These are phyloP conservation scores for Leccinum disarticulatum DNA, from an alignment of 768 basidiomycete genomes.

Conservation along the genomic window DNA sequence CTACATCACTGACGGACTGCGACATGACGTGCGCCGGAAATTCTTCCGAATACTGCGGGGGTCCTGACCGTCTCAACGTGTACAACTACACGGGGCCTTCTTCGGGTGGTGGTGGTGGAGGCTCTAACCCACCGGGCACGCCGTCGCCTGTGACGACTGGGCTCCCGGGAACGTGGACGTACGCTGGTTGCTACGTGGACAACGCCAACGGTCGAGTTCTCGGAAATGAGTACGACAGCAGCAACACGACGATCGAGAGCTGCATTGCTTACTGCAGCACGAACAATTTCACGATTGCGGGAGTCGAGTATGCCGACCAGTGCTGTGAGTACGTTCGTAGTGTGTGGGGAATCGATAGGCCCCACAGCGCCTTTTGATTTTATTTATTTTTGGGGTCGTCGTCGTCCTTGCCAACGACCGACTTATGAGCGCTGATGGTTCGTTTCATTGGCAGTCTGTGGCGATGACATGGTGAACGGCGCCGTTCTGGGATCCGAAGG, in stretches of 20 bases:
- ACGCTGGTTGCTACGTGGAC: slow-evolving; percentile 72
- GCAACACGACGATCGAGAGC: slow-evolving; percentile 51
- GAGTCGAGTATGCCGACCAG: slow-evolving; percentile 58
- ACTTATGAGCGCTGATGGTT: slow-evolving; percentile 7
- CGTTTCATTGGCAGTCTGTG: slow-evolving; percentile 57
- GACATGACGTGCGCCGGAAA: slow-evolving; percentile 32
- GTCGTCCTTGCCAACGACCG: not conserved
- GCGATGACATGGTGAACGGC: slow-evolving; percentile 60
- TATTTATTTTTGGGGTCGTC: not conserved
- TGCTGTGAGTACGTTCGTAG: slow-evolving; percentile 43
- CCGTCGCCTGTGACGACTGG: slow-evolving; percentile 46
- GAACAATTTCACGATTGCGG: slow-evolving; percentile 64
- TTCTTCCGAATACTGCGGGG: slow-evolving; percentile 65
- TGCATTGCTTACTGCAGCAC: slow-evolving; percentile 62
- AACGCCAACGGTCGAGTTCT: slow-evolving; percentile 65
- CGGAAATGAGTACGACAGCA: slow-evolving; percentile 38
- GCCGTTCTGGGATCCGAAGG: slow-evolving; percentile 48
- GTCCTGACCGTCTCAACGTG: slow-evolving; percentile 48
- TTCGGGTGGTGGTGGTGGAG: not conserved
- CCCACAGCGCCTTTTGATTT: not conserved
- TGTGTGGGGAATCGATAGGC: not conserved
- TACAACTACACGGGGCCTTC: slow-evolving; percentile 18
- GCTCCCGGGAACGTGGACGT: slow-evolving; percentile 58
- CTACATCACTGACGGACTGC: slow-evolving; percentile 53
- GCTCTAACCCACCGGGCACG: not conserved